Evolutionary conservation across 176 grass and related monocot genomes (phyloP).

Genomic region (Puccinellia tenuiflora): DNA sequence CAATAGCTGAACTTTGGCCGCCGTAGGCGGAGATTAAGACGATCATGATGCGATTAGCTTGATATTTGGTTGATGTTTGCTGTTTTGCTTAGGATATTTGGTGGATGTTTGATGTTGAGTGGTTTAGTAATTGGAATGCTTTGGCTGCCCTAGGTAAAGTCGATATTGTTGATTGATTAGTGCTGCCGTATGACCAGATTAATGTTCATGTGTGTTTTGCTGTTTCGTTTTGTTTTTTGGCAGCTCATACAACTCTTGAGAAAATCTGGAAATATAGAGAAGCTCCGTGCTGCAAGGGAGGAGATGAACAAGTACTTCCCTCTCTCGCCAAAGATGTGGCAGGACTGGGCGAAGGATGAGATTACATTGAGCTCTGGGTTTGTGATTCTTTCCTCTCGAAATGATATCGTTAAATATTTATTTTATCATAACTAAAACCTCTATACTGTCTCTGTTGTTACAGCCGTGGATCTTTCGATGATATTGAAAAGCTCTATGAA

Average conservation of each 20-base stretch:
- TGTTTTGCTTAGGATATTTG: background rate
- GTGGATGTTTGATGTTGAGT: background rate
- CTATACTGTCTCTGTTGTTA: conserved; percentile 16
- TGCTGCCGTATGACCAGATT: background rate
- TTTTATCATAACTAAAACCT: background rate
- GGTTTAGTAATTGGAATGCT: background rate
- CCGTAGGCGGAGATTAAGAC: background rate
- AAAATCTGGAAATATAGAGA: conserved; percentile 70
- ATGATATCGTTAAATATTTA: background rate
- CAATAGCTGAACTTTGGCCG: background rate
- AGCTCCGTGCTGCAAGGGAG: conserved; percentile 73
- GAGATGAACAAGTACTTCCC: conserved; percentile 77
- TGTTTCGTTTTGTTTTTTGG: background rate
- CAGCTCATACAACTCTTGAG: conserved; percentile 83
- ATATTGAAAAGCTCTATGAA: conserved; percentile 85
- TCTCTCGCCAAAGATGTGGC: conserved; percentile 79
- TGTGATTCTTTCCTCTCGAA: background rate
- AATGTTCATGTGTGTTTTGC: background rate
- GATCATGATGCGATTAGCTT: background rate
- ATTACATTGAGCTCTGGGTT: conserved; percentile 63
- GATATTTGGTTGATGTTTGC: background rate
- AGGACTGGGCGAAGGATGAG: conserved; percentile 90
- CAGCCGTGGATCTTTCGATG: conserved; percentile 54
- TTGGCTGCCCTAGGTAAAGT: background rate
- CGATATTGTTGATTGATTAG: background rate